phyloP scores from a whole-genome alignment of 257 asterid species.

The Gentiana straminea region DNA sequence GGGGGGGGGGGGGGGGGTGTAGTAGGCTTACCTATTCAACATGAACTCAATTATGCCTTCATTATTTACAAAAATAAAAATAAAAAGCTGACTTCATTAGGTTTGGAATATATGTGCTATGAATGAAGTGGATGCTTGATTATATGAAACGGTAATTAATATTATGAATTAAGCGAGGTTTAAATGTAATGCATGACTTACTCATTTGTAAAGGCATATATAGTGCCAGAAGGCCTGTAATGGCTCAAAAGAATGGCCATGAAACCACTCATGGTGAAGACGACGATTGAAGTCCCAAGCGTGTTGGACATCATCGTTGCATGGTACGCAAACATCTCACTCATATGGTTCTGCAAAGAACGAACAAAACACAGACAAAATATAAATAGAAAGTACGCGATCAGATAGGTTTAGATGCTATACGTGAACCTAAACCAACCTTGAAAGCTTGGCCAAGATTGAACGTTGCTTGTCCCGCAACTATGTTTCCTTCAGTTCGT shows the following conservation, averaged over 20 bases:
- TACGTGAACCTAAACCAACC: slow-evolving; percentile 30
- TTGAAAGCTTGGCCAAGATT: slow-evolving; percentile 86
- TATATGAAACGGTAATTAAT: no score
- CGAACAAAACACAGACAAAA: slow-evolving; percentile 4
- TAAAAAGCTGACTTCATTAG: no score
- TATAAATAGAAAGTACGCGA: background rate
- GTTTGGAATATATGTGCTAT: no score
- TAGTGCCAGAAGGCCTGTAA: slow-evolving; percentile 91
- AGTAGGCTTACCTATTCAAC: no score
- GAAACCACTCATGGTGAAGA: slow-evolving; percentile 90
- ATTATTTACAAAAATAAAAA: no score
- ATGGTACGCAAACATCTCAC: slow-evolving; percentile 98
- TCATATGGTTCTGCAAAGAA: slow-evolving; percentile 83
- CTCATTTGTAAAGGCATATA: slow-evolving; percentile 95
- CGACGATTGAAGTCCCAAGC: slow-evolving; percentile 83
- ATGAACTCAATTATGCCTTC: no score
- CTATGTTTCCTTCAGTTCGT: slow-evolving; percentile 78
- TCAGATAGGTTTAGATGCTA: background rate
- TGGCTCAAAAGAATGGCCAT: slow-evolving; percentile 95
- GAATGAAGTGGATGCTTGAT: no score
- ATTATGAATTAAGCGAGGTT: background rate
- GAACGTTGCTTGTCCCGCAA: slow-evolving; percentile 57
- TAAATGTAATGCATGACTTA: slow-evolving; percentile 23
- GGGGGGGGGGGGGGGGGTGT: no score
- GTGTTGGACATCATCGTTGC: slow-evolving; percentile 97